A percentile compares a stretch with the other conserved stretches of the same genome.
These are phyloP conservation scores for Tubosaeta sp. DNA, from an alignment of 768 basidiomycete species.

Conservation along the genomic window DNA sequence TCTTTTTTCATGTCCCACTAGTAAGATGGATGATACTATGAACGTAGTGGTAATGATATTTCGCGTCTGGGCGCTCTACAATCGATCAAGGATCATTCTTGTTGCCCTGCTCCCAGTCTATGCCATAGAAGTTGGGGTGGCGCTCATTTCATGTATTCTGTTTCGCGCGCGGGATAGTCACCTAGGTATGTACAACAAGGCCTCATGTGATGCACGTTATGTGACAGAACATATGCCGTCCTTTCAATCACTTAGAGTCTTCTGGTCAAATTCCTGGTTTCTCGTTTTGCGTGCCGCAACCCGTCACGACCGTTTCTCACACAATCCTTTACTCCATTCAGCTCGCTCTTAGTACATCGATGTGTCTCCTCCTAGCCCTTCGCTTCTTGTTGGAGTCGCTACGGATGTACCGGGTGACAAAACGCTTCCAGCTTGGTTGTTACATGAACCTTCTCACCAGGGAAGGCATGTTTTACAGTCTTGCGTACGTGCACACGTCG, in stretches of 20 bases:
- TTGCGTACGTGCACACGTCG: background rate
- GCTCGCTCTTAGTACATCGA: background rate
- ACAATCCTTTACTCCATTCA: background rate
- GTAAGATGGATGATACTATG: no score
- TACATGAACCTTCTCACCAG: background rate
- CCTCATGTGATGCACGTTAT: no score
- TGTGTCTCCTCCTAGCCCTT: background rate
- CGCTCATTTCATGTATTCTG: background rate
- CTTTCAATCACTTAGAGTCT: no score
- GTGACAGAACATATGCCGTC: no score
- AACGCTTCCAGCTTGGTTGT: background rate
- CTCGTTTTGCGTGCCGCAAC: background rate
- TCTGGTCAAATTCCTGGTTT: no score
- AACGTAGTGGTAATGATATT: constrained; percentile 1
- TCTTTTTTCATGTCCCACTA: background rate
- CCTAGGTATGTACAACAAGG: background rate
- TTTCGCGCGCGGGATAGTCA: background rate
- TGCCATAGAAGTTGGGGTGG: background rate
- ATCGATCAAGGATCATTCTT: background rate
- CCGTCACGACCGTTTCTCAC: no score
- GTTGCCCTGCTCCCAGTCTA: background rate
- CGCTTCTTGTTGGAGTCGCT: background rate
- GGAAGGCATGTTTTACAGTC: background rate
- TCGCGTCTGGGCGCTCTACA: constrained; percentile 1
- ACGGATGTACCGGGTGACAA: background rate